phyloP scores from a whole-genome alignment of 2,329 filamentous ascomycete species.

The Calonectria honghensis region DNA sequence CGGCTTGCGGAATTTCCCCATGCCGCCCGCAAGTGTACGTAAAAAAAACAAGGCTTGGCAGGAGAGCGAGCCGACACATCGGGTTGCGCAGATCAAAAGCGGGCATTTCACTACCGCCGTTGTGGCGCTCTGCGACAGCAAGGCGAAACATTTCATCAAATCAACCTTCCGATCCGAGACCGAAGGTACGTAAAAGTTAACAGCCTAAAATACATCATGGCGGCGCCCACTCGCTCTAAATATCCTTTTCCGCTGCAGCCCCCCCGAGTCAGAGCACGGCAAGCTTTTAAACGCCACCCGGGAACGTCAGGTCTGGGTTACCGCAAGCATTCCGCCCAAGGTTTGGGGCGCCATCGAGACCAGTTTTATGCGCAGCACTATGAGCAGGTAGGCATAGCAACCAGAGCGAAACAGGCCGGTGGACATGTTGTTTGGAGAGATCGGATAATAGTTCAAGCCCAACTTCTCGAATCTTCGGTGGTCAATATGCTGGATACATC shows the following conservation, averaged over 20 bases:
- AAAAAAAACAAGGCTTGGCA: not conserved
- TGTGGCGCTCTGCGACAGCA: constrained; percentile 6
- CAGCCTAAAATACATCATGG: not conserved
- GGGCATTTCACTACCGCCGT: constrained; percentile 1
- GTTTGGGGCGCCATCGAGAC: not conserved
- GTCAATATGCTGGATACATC: not conserved
- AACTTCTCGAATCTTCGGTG: not conserved
- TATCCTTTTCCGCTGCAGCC: not conserved
- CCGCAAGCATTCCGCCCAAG: not conserved
- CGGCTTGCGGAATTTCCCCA: constrained; percentile 2
- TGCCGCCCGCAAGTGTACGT: not conserved
- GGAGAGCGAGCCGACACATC: not conserved
- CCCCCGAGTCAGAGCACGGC: not conserved
- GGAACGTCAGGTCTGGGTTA: not conserved
- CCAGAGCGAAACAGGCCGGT: not conserved
- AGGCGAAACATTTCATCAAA: not conserved
- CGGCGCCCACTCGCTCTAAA: not conserved
- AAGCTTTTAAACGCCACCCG: constrained; percentile 3
- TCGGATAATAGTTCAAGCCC: not conserved
- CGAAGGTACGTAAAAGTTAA: not conserved
- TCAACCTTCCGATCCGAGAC: not conserved
- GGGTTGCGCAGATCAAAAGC: constrained; percentile 18
- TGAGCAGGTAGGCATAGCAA: not conserved
- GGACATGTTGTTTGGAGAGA: not conserved
- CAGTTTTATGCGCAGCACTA: not conserved